Evolutionary conservation across 2,329 filamentous ascomycete species (phyloP).

Genomic region (Fusarium brachygibbosum): DNA sequence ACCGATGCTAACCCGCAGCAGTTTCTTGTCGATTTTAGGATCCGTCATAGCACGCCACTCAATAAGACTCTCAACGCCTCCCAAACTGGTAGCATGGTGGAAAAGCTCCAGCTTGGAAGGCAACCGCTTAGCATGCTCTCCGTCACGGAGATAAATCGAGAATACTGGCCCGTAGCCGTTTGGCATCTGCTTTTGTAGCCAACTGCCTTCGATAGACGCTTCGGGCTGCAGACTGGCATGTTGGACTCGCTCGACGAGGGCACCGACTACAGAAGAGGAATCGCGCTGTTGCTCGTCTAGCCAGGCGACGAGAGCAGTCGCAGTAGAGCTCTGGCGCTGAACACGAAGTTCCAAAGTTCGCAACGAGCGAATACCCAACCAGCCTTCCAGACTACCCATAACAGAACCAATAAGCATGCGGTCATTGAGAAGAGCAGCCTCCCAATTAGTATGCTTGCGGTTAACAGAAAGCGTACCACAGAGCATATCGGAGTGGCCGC

Average conservation of each 20-base stretch:
- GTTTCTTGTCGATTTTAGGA: conserved; percentile 73
- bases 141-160: conserved; percentile 74
- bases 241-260: conserved; percentile 71
- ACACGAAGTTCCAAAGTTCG: conserved; percentile 89
- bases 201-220: conserved; percentile 69
- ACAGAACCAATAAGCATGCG: conserved; percentile 83
- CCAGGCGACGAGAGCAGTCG: conserved; percentile 79
- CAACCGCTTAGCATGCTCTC: conserved; percentile 73
- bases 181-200: conserved; percentile 91
- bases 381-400: conserved; percentile 91
- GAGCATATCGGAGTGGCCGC: conserved; percentile 93
- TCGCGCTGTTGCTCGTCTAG: conserved; percentile 66
- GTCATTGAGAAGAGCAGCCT: conserved; percentile 73
- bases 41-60: conserved; percentile 97
- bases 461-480: conserved; percentile 84
- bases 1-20: conserved; percentile 87
- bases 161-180: conserved; percentile 92
- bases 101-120: conserved; percentile 86
- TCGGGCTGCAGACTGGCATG: conserved; percentile 86
- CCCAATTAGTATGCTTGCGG: conserved; percentile 68
- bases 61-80: conserved; percentile 94
- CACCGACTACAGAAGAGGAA: conserved; percentile 59
- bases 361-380: conserved; percentile 89
- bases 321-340: conserved; percentile 78
- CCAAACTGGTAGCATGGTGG: conserved; percentile 94